A percentile compares a stretch with the other conserved stretches of the same genome.
phyloP scores from a whole-genome alignment of 345 rosid species.

The Conringia planisiliqua region DNA sequence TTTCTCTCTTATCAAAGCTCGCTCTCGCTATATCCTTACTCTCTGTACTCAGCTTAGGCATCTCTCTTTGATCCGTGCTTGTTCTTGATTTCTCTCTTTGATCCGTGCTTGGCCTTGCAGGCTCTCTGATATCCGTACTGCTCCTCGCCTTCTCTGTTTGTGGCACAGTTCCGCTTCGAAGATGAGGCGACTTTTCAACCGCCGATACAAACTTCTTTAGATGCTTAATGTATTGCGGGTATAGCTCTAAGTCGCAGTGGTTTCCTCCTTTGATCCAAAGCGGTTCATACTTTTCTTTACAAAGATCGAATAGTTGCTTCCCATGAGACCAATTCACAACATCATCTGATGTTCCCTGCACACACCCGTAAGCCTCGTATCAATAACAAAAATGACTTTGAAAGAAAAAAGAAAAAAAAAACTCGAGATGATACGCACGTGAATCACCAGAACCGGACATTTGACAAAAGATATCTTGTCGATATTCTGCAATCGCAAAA shows the following conservation, averaged over 20 bases:
- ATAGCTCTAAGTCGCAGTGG: constrained; percentile 82
- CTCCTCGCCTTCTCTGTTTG: constrained; percentile 45
- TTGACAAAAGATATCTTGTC: constrained; percentile 74
- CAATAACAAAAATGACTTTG: neutral
- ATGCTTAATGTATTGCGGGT: constrained; percentile 82
- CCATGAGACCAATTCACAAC: constrained; percentile 93
- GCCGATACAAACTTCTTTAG: constrained; percentile 82
- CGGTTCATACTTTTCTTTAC: constrained; percentile 89
- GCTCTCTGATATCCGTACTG: constrained; percentile 65
- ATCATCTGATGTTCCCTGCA: constrained; percentile 91
- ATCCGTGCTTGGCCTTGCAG: constrained; percentile 42
- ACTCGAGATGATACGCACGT: constrained; percentile 45
- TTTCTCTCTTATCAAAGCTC: constrained; percentile 56
- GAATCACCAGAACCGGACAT: constrained; percentile 81
- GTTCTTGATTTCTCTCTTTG: constrained; percentile 60
- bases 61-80: constrained; percentile 61
- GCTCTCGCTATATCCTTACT: constrained; percentile 29
- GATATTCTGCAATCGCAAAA: constrained; percentile 57
- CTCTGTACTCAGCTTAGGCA: constrained; percentile 48
- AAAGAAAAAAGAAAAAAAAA: neutral
- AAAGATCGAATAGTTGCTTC: constrained; percentile 75
- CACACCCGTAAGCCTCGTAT: neutral
- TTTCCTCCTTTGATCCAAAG: constrained; percentile 93
- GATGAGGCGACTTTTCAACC: constrained; percentile 50
- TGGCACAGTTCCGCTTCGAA: constrained; percentile 34